These are phyloP conservation scores for Fusarium protoensiforme DNA, from an alignment of 2,329 filamentous ascomycete species.

Conservation along the genomic window DNA sequence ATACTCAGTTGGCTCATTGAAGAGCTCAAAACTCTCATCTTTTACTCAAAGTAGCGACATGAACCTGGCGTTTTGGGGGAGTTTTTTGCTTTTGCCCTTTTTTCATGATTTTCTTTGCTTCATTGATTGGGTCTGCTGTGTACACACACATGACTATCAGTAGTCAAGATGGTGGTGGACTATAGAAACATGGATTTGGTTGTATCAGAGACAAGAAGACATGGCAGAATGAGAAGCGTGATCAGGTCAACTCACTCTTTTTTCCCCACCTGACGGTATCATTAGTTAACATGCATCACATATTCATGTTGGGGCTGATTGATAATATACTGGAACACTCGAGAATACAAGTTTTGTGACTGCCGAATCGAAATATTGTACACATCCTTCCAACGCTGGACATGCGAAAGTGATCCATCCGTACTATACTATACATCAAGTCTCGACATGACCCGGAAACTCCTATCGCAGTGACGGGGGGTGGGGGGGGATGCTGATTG, in stretches of 20 bases:
- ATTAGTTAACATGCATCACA: neutral
- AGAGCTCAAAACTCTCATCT: neutral
- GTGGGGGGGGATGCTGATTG: constrained; percentile 19
- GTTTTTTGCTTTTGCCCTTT: neutral
- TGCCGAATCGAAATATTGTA: constrained; percentile 17
- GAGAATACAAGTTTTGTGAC: neutral
- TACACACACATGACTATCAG: neutral
- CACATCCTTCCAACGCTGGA: constrained; percentile 16
- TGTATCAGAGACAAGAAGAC: neutral
- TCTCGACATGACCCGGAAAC: constrained; percentile 16
- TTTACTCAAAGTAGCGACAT: constrained; percentile 8
- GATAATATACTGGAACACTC: neutral
- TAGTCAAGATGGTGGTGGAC: neutral
- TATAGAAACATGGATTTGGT: neutral
- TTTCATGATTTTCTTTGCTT: neutral
- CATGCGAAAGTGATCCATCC: constrained; percentile 13
- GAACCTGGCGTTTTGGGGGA: constrained; percentile 8
- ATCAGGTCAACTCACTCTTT: neutral
- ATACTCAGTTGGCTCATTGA: neutral
- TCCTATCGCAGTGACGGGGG: constrained; percentile 10
- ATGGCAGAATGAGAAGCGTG: neutral
- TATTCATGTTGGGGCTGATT: neutral
- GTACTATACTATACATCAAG: constrained; percentile 5
- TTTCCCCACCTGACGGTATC: neutral
- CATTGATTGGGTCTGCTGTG: neutral